A percentile compares a stretch with the other conserved stretches of the same genome.
Evolutionary conservation across 164 flowering plant species (phyloP).

Genomic region (Vitis cinerea): DNA sequence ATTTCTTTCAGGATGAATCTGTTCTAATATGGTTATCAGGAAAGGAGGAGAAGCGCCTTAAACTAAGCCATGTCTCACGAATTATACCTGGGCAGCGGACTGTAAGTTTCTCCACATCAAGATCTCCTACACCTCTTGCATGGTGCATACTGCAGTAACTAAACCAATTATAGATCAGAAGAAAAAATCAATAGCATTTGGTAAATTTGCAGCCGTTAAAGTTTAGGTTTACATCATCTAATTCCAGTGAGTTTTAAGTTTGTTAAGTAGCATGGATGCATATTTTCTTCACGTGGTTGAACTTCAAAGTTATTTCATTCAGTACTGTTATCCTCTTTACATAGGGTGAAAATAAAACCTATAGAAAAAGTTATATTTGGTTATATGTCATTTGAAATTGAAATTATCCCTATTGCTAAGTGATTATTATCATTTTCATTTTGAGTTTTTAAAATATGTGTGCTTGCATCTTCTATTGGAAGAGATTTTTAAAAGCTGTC

Average conservation of each 20-base stretch:
- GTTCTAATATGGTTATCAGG: constrained; percentile 36
- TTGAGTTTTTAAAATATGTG: too few species aligned
- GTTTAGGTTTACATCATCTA: neutral
- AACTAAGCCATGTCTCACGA: constrained; percentile 39
- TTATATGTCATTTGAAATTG: neutral
- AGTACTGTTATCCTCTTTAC: neutral
- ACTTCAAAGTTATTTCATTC: neutral
- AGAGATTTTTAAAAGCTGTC: too few species aligned
- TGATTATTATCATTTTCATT: too few species aligned
- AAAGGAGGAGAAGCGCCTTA: constrained; percentile 35
- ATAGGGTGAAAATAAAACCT: neutral
- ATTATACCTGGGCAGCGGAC: constrained; percentile 40
- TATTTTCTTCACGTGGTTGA: neutral
- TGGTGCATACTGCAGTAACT: neutral
- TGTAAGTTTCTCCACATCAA: constrained; percentile 22
- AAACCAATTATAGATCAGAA: neutral
- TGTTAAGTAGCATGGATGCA: neutral
- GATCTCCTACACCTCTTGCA: neutral
- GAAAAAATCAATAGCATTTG: neutral
- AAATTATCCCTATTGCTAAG: too few species aligned
- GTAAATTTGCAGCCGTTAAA: neutral
- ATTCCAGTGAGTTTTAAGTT: neutral
- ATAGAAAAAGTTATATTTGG: neutral
- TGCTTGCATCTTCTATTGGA: too few species aligned
- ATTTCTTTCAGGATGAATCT: constrained; percentile 35